Percentiles rank a stretch among this genome's conserved stretches.
Evolutionary conservation across 345 rosid genomes (phyloP).

Genomic region (Microcos paniculata): DNA sequence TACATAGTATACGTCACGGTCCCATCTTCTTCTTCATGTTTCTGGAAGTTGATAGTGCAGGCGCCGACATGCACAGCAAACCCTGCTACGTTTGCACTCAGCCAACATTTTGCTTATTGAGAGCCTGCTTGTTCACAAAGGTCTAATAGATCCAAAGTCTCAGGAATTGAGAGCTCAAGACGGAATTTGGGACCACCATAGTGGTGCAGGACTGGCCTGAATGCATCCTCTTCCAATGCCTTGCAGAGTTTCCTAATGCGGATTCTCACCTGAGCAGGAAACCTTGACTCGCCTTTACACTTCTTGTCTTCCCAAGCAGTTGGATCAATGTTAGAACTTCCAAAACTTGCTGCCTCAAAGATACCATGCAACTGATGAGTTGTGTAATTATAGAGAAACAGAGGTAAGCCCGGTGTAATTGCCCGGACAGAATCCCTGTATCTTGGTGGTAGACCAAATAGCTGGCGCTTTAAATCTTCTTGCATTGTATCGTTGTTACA

Average conservation of each 20-base stretch:
- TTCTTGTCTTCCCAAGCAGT: slow-evolving; percentile 99
- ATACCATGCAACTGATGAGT: slow-evolving; percentile 98
- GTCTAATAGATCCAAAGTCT: slow-evolving; percentile 87
- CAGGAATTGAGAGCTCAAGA: slow-evolving; percentile 97
- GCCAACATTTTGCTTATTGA: slow-evolving; percentile 33
- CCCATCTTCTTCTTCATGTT: too few species aligned
- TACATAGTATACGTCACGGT: too few species aligned
- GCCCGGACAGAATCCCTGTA: slow-evolving; percentile 97
- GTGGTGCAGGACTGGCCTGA: slow-evolving; percentile 95
- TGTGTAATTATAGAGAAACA: slow-evolving; percentile 95
- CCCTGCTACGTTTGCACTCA: slow-evolving; percentile 22
- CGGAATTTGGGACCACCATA: slow-evolving; percentile 98
- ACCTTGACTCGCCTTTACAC: slow-evolving; percentile 97
- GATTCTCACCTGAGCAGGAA: slow-evolving; percentile 98
- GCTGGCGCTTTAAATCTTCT: slow-evolving; percentile 91
- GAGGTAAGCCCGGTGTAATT: slow-evolving; percentile 94
- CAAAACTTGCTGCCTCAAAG: slow-evolving; percentile 96
- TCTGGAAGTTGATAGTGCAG: too few species aligned
- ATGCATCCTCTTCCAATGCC: slow-evolving; percentile 95
- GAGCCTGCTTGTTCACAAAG: slow-evolving; percentile 94
- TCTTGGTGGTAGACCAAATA: slow-evolving; percentile 97
- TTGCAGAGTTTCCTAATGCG: slow-evolving; percentile 82
- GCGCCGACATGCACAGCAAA: slow-evolving; percentile 28
- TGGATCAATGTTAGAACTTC: slow-evolving; percentile 96
- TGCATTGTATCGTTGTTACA: slow-evolving; percentile 99